Evolutionary conservation across 495 filamentous ascomycete species (phyloP).

Genomic region (Penicillium fimorum): DNA sequence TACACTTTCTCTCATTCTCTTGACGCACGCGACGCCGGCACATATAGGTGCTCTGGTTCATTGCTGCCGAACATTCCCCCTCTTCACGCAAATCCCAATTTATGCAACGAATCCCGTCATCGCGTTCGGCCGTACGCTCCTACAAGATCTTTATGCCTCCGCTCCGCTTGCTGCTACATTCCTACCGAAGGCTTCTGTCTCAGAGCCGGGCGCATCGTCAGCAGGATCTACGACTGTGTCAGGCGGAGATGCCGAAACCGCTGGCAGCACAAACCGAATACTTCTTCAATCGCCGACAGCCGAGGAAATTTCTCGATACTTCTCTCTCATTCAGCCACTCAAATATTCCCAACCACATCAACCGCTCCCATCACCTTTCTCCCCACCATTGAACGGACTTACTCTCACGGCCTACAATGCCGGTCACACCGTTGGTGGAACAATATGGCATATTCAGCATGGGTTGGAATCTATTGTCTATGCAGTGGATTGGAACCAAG

Average conservation of each 20-base stretch:
- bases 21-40: conserved; percentile 87
- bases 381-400: conserved; percentile 84
- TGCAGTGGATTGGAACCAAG: conserved; percentile 96
- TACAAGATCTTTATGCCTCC: conserved; percentile 91
- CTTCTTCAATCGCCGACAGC: conserved; percentile 76
- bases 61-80: conserved; percentile 93
- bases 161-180: conserved; percentile 82
- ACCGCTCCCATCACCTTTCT: conserved; percentile 79
- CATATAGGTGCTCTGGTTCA: conserved; percentile 94
- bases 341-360: conserved; percentile 97
- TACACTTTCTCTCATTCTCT: conserved; percentile 87
- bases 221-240: conserved; percentile 34
- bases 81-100: conserved; percentile 89
- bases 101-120: conserved; percentile 95
- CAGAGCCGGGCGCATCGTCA: conserved; percentile 59
- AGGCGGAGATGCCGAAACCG: conserved; percentile 22
- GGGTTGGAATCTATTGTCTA: conserved; percentile 96
- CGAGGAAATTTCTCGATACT: conserved; percentile 90
- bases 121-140: conserved; percentile 81
- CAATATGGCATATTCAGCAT: conserved; percentile 98
- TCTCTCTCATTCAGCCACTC: conserved; percentile 85
- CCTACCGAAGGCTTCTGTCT: conserved; percentile 64
- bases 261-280: conserved; percentile 47
- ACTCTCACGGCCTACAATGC: conserved; percentile 96
- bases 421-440: conserved; percentile 91